A percentile compares a stretch with the other conserved stretches of the same genome.
These are phyloP conservation scores for Pestalotiopsis sp. DNA, from an alignment of 2,329 filamentous ascomycete genomes.

Conservation along the genomic window DNA sequence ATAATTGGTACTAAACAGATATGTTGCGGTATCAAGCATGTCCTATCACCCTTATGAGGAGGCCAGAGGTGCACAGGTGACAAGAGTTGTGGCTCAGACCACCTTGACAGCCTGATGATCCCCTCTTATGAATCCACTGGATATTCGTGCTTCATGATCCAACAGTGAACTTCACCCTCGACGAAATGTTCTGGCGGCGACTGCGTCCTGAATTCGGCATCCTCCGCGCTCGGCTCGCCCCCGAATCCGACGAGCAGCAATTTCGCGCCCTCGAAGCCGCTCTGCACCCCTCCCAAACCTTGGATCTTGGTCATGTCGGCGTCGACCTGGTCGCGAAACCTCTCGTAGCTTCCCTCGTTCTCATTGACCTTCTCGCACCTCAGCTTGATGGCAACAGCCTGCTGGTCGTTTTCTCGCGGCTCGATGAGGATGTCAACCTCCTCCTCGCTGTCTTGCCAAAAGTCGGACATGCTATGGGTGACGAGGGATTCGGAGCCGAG, in stretches of 20 bases:
- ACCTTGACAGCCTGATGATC: not conserved
- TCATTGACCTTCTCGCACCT: conserved; percentile 3
- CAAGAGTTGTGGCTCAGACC: not conserved
- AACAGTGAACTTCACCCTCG: conserved; percentile 1
- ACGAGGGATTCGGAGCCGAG: not conserved
- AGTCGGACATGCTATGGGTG: not conserved
- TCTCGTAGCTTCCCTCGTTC: conserved; percentile 9
- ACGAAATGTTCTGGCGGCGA: not conserved
- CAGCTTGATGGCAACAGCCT: not conserved
- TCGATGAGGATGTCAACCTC: conserved; percentile 7
- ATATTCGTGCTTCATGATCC: not conserved
- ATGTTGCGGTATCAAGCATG: no score
- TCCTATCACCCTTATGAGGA: no score
- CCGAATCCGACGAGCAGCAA: not conserved
- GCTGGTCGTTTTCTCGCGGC: not conserved
- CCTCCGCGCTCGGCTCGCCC: not conserved
- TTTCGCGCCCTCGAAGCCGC: not conserved
- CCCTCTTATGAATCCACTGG: not conserved
- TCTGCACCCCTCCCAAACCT: not conserved
- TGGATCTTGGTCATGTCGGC: conserved; percentile 3
- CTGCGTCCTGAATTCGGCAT: not conserved
- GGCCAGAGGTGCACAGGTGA: no score
- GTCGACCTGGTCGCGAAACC: conserved; percentile 7
- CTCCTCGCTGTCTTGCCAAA: not conserved
- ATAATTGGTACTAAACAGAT: no score